phyloP scores from a whole-genome alignment of 208 protist species.

The Trypanosoma rangeli region DNA sequence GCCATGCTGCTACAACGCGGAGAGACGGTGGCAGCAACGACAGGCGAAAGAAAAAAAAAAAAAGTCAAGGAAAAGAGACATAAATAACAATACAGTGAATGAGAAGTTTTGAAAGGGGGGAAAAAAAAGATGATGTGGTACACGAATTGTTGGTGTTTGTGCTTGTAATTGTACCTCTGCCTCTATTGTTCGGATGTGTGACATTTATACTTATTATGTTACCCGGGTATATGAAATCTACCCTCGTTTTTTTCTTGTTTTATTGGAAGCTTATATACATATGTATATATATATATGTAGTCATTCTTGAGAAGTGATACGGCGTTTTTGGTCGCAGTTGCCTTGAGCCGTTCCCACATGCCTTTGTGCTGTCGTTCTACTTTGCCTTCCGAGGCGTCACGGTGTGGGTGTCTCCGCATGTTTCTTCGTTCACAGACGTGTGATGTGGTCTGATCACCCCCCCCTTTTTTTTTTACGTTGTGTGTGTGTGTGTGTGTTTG shows the following conservation, averaged over 20 bases:
- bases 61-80: too few relatives aligned
- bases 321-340: not conserved
- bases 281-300: constrained; percentile 5
- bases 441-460: not conserved
- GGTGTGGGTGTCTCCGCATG: not conserved
- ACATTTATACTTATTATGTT: not conserved
- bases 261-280: not conserved
- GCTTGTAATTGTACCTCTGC: not conserved
- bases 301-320: not conserved
- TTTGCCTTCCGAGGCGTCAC: not conserved
- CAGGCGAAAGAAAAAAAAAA: too few relatives aligned
- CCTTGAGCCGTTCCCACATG: too few relatives aligned
- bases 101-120: not conserved
- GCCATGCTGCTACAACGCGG: too few relatives aligned
- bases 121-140: not conserved
- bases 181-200: not conserved
- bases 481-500: constrained; percentile 10
- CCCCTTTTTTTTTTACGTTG: constrained; percentile 1
- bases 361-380: not conserved
- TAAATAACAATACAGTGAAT: too few relatives aligned
- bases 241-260: not conserved
- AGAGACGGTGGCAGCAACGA: too few relatives aligned
- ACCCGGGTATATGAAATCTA: too few relatives aligned
- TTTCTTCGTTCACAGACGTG: not conserved
- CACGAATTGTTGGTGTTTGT: not conserved